Percentiles rank a stretch among this genome's conserved stretches.
Conservation (phyloP, 2,329 filamentous ascomycete species). For the Phialophora tarda region DNA sequence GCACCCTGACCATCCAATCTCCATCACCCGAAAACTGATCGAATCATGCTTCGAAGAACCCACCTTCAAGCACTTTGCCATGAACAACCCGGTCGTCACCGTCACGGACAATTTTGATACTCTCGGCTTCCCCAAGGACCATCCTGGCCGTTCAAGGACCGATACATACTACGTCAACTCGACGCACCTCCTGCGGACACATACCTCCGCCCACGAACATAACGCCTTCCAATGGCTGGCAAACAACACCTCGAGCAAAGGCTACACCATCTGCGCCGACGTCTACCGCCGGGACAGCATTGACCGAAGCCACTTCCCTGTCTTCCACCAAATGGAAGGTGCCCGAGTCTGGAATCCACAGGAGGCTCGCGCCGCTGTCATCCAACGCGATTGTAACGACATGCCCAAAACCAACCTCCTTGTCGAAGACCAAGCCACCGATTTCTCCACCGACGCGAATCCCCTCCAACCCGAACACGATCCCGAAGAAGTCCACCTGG, state of each 20-base stretch:
- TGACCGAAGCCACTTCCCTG: slow-evolving; percentile 91
- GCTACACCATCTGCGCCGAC: slow-evolving; percentile 90
- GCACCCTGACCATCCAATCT: slow-evolving; percentile 86
- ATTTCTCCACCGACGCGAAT: slow-evolving; percentile 77
- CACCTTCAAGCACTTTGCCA: slow-evolving; percentile 75
- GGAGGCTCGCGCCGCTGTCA: slow-evolving; percentile 11
- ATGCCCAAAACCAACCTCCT: slow-evolving; percentile 59
- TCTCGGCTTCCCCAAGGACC: slow-evolving; percentile 85
- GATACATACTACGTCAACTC: slow-evolving; percentile 97
- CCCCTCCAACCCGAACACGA: slow-evolving; percentile 78
- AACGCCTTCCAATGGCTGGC: slow-evolving; percentile 69
- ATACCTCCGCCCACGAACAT: slow-evolving; percentile 93
- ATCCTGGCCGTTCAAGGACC: slow-evolving; percentile 82
- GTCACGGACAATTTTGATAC: slow-evolving; percentile 93
- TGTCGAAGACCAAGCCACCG: slow-evolving; percentile 32
- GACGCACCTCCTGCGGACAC: slow-evolving; percentile 82
- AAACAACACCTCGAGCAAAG: slow-evolving; percentile 58
- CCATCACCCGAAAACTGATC: slow-evolving; percentile 89
- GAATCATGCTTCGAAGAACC: slow-evolving; percentile 78
- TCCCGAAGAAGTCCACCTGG: slow-evolving; percentile 77
- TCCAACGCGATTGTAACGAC: slow-evolving; percentile 67
- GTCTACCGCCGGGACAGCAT: slow-evolving; percentile 95
- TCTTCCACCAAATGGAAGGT: slow-evolving; percentile 99
- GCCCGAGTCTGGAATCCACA: slow-evolving; percentile 73
- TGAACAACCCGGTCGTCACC: slow-evolving; percentile 79